Base-by-base conservation (phyloP, 2,329 filamentous ascomycete species). In the Phialemonium atrogriseum region DNA sequence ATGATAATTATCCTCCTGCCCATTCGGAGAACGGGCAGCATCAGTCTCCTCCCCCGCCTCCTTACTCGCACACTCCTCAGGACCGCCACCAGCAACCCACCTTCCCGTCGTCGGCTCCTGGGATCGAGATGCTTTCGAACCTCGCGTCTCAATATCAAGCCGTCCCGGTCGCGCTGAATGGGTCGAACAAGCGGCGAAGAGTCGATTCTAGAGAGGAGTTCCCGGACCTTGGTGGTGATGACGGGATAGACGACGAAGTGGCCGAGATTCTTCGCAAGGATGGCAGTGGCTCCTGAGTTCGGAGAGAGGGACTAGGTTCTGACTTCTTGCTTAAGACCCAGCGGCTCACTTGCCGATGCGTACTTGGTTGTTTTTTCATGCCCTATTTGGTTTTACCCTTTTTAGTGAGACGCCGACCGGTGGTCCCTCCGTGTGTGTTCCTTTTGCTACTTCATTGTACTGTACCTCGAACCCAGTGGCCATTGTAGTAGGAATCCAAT, bases 221-320 rank as follows among this genome's bases (percentile, higher is more conserved):
- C 35, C 69, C 69, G 4, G 64, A 73, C 32, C 54, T 75, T n/a
- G 67, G 62, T 7, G 62, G 52, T 13, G 68, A 72, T 35, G 68
- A 72, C 39, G 70, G 61, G 1, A 71, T 76, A 30, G 71, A 76
- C 39, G 60, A 66, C 0, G 70, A 76, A 27, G 70, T 76, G 20
- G 63, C 64, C 16, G 68, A 70, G 43, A 70, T 73, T 58, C 55
- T 77, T 26, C 55, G 57, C 24, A 60, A 62, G 39, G 64, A 67
- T 13, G 58, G 51, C 23, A 45, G 34, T 15, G 46, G 35, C 2
- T 38, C 24, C 6, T 36, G 24, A 36, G 23, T n/a, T n/a, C n/a
- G n/a, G n/a, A n/a, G n/a, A n/a, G n/a, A n/a, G n/a, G n/a, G n/a
- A n/a, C n/a, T n/a, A n/a, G n/a, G n/a, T n/a, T n/a, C n/a, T n/a